These are phyloP conservation scores for Cercospora canescens DNA, from an alignment of 2,329 filamentous ascomycete genomes.

Conservation along the genomic window DNA sequence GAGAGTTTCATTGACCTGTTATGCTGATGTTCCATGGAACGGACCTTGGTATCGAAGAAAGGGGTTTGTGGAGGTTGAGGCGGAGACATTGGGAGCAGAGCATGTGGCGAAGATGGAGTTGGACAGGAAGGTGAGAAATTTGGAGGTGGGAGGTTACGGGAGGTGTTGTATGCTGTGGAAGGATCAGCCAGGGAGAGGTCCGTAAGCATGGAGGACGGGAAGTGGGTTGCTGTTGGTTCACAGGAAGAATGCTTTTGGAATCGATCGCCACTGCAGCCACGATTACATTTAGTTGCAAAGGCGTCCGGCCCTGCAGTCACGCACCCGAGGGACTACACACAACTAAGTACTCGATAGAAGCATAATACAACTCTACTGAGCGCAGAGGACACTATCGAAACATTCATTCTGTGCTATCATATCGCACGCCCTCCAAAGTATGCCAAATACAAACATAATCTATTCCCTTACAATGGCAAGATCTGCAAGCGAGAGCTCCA, in stretches of 20 bases:
- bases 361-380: neutral
- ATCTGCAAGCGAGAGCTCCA: no score
- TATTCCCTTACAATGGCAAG: no score
- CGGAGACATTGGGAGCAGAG: conserved; percentile 11
- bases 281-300: no score
- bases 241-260: neutral
- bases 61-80: conserved; percentile 18
- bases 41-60: conserved; percentile 20
- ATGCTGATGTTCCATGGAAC: conserved; percentile 22
- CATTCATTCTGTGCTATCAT: neutral
- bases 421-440: neutral
- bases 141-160: conserved; percentile 10
- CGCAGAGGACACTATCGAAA: neutral
- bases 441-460: neutral
- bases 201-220: neutral
- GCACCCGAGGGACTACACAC: no score
- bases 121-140: conserved; percentile 10
- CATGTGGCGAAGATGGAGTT: conserved; percentile 20
- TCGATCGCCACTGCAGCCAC: no score
- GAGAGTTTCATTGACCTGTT: conserved; percentile 16
- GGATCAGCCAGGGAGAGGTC: neutral
- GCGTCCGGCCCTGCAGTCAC: no score
- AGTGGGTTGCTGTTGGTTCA: neutral
- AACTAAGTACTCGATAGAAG: neutral
- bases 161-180: conserved; percentile 22